Evolutionary conservation across 768 basidiomycete species (phyloP).

Genomic region (Lenzites betulinus): DNA sequence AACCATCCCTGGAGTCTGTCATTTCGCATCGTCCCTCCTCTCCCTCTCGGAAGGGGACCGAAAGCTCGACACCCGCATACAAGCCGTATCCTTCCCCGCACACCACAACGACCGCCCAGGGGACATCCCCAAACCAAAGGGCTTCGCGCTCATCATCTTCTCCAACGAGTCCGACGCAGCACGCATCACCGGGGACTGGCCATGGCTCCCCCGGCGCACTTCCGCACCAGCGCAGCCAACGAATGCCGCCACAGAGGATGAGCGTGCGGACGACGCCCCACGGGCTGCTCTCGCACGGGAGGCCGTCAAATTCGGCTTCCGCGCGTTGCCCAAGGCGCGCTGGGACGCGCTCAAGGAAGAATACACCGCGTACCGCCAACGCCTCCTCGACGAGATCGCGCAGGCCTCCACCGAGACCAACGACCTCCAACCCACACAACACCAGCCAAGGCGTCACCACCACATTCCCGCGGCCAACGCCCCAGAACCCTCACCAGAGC

Average conservation of each 20-base stretch:
- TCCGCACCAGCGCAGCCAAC: neutral
- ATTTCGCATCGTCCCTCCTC: conserved; percentile 38
- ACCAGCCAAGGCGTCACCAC: neutral
- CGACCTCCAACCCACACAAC: neutral
- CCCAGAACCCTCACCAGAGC: neutral
- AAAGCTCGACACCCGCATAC: conserved; percentile 34
- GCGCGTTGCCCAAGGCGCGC: conserved; percentile 51
- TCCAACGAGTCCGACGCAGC: conserved; percentile 41
- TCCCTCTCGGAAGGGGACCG: conserved; percentile 2
- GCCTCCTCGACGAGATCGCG: conserved; percentile 51
- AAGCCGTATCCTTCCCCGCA: conserved; percentile 57
- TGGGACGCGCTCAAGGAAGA: conserved; percentile 72
- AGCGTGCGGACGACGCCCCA: no score
- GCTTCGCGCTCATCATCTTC: conserved; percentile 73
- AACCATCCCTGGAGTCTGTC: conserved; percentile 49
- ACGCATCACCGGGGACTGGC: conserved; percentile 53
- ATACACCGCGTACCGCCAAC: conserved; percentile 63
- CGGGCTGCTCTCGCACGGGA: conserved; percentile 34
- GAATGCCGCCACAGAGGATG: no score
- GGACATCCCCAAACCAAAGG: conserved; percentile 62
- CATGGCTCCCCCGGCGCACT: conserved; percentile 49
- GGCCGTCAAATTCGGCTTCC: conserved; percentile 60
- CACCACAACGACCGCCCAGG: conserved; percentile 65
- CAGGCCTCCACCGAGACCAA: neutral
- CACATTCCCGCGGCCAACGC: neutral